Conservation (phyloP, 768 basidiomycete genomes). For the Lentinula detonsa region DNA sequence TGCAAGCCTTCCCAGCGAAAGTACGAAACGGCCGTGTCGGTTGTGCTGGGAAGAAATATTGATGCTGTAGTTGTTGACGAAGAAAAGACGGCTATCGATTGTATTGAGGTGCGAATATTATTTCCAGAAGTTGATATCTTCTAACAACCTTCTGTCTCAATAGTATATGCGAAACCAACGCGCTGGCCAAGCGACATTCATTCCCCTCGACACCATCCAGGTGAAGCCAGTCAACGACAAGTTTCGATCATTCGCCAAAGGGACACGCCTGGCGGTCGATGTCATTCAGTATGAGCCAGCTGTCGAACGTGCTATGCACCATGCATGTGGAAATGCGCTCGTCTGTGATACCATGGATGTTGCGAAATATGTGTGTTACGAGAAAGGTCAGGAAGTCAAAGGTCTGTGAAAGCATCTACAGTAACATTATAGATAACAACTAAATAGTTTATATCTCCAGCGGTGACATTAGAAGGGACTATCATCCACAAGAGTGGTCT, state of each 20-base stretch:
- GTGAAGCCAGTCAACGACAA: constrained; percentile 93
- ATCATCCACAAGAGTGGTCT: constrained; percentile 96
- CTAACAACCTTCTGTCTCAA: not conserved
- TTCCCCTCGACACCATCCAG: constrained; percentile 97
- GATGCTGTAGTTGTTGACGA: constrained; percentile 96
- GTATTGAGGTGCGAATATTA: constrained; percentile 69
- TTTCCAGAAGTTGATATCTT: not conserved
- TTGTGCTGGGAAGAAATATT: constrained; percentile 89
- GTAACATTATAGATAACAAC: not conserved
- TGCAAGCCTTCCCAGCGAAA: constrained; percentile 93
- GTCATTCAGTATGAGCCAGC: constrained; percentile 77
- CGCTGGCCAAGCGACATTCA: constrained; percentile 93
- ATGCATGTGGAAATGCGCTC: constrained; percentile 91
- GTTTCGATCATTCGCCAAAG: constrained; percentile 86
- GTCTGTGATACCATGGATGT: constrained; percentile 96
- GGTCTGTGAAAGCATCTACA: constrained; percentile 37
- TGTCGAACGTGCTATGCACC: constrained; percentile 92
- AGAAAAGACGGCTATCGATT: constrained; percentile 95
- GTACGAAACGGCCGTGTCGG: constrained; percentile 88
- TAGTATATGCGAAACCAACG: constrained; percentile 95
- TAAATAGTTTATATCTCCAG: constrained; percentile 28
- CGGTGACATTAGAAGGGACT: constrained; percentile 95
- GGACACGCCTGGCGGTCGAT: constrained; percentile 80
- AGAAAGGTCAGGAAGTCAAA: constrained; percentile 95
- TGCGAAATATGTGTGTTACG: constrained; percentile 86